These are phyloP conservation scores for Nevesoporus exiguus DNA, from an alignment of 768 basidiomycete genomes.

Conservation along the genomic window DNA sequence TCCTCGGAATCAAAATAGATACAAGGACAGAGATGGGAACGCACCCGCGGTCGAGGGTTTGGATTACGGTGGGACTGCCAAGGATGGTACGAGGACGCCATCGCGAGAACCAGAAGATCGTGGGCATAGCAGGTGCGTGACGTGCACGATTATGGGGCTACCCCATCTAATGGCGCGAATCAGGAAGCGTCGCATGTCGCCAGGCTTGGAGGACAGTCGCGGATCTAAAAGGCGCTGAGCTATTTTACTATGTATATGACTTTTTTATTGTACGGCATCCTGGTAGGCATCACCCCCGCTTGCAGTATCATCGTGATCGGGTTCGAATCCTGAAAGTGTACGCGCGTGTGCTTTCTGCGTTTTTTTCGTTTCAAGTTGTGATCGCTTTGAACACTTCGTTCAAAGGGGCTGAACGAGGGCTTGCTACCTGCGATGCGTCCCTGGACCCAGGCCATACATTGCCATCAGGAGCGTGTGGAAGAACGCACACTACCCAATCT, in stretches of 20 bases:
- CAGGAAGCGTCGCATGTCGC: slow-evolving; percentile 74
- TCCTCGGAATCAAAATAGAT: slow-evolving; percentile 84
- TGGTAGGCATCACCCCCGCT: slow-evolving; percentile 8
- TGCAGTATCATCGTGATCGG: slow-evolving; percentile 1
- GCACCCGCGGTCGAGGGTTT: slow-evolving; percentile 85
- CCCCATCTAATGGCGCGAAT: slow-evolving; percentile 2
- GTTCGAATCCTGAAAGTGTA: not conserved
- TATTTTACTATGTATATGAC: slow-evolving; percentile 29
- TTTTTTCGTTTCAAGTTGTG: not conserved
- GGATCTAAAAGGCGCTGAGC: slow-evolving; percentile 68
- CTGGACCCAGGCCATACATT: too few relatives aligned
- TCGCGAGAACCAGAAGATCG: slow-evolving; percentile 69
- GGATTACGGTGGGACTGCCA: slow-evolving; percentile 70
- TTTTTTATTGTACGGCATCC: slow-evolving; percentile 25
- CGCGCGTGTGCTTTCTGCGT: not conserved
- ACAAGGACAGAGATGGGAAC: slow-evolving; percentile 85
- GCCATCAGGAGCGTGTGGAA: too few relatives aligned
- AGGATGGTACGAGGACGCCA: slow-evolving; percentile 49
- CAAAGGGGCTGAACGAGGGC: too few relatives aligned
- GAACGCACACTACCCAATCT: not conserved
- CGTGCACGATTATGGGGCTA: not conserved
- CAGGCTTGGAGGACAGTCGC: slow-evolving; percentile 63
- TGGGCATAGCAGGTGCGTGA: slow-evolving; percentile 50
- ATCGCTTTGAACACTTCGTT: too few relatives aligned
- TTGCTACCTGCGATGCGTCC: too few relatives aligned